phyloP scores from a whole-genome alignment of 495 filamentous ascomycete genomes.

The Cairneyella variabilis region DNA sequence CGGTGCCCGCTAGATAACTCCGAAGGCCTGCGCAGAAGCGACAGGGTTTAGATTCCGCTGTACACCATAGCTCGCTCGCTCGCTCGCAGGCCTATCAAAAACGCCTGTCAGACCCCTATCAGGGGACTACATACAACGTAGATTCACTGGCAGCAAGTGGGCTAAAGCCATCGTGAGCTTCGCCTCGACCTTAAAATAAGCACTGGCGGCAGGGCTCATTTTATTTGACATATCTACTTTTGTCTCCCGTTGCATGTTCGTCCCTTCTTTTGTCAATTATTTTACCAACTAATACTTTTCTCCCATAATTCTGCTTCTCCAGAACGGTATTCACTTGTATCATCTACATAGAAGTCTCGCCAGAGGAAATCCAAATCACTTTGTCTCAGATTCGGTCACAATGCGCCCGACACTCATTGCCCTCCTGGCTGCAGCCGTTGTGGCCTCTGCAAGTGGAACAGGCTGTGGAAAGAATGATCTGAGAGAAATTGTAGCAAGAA shows the following conservation, averaged over 20 bases:
- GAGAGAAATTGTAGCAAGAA: constrained; percentile 10
- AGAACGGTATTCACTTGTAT: no score
- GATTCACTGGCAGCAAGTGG: no score
- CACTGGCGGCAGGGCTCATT: background rate
- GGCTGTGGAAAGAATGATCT: constrained; percentile 5
- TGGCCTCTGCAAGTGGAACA: constrained; percentile 11
- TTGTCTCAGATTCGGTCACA: background rate
- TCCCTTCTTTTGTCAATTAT: background rate
- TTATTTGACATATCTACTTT: background rate
- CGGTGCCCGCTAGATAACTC: no score
- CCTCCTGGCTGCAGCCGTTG: constrained; percentile 10
- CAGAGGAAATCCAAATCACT: no score
- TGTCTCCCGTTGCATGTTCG: background rate
- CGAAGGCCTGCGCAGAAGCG: no score
- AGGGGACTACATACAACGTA: background rate
- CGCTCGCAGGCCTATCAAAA: background rate
- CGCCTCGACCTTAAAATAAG: constrained; percentile 18
- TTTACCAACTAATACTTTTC: no score
- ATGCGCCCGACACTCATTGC: constrained; percentile 18
- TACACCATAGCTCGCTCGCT: no score
- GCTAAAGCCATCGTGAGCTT: constrained; percentile 12
- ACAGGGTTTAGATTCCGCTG: no score
- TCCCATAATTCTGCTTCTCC: no score
- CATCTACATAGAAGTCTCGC: no score
- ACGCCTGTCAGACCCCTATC: constrained; percentile 1